phyloP scores from a whole-genome alignment of 2,329 filamentous ascomycete genomes.

The Aureobasidium sp. region DNA sequence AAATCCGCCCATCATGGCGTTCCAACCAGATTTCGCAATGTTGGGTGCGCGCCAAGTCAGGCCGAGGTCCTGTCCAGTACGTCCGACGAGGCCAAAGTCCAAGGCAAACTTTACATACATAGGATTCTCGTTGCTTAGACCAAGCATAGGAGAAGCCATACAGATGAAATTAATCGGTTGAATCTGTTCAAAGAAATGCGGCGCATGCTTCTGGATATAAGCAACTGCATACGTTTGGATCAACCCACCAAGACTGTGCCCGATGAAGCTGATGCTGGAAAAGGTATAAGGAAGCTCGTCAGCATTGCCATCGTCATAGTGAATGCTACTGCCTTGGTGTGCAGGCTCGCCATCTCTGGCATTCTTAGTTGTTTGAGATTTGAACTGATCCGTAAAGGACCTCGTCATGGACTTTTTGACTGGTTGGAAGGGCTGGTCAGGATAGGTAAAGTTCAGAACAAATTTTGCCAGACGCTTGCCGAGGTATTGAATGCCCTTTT shows the following conservation, averaged over 20 bases:
- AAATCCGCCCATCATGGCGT: conserved; percentile 74
- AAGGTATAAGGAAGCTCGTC: conserved; percentile 64
- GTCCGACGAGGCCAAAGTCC: conserved; percentile 92
- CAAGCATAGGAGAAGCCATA: conserved; percentile 79
- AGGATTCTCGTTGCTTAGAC: conserved; percentile 93
- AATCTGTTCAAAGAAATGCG: conserved; percentile 79
- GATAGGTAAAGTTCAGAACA: conserved; percentile 82
- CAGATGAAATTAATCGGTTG: conserved; percentile 85
- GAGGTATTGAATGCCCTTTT: conserved; percentile 92
- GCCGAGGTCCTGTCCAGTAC: conserved; percentile 90
- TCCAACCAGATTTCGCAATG: conserved; percentile 78
- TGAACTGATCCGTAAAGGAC: conserved; percentile 43
- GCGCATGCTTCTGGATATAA: conserved; percentile 94
- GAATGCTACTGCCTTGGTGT: conserved; percentile 58
- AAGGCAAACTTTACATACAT: conserved; percentile 95
- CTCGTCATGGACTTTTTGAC: conserved; percentile 47
- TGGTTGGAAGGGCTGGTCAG: conserved; percentile 83
- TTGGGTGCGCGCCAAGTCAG: conserved; percentile 90
- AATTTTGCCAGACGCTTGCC: conserved; percentile 92
- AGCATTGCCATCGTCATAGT: conserved; percentile 39
- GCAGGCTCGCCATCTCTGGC: conserved; percentile 40
- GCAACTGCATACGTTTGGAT: conserved; percentile 92
- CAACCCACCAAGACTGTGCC: conserved; percentile 82
- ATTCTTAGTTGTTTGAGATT: conserved; percentile 38
- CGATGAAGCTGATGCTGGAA: conserved; percentile 91